A percentile compares a stretch with the other conserved stretches of the same genome.
phyloP scores from a whole-genome alignment of 129 eudicot genomes.

The Sambucus nigra region DNA sequence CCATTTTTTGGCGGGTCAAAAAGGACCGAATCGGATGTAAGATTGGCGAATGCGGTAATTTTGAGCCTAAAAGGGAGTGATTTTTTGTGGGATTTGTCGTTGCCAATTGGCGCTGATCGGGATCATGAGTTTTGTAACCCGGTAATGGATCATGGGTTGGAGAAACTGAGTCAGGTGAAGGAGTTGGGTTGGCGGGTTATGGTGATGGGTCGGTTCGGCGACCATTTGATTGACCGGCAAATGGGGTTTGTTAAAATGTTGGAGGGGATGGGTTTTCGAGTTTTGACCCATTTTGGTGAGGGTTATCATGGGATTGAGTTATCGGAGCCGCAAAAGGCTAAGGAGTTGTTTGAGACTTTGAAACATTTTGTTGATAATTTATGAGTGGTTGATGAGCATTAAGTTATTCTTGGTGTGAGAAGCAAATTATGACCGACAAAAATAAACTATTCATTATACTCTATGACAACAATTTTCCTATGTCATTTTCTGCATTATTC shows the following conservation, averaged over 20 bases:
- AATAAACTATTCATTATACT: no score
- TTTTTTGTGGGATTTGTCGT: slow-evolving; percentile 21
- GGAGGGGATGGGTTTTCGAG: slow-evolving; percentile 16
- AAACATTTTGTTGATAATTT: neutral
- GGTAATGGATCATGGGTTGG: slow-evolving; percentile 14
- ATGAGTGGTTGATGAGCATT: no score
- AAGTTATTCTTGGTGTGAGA: no score
- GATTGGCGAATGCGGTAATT: slow-evolving; percentile 14
- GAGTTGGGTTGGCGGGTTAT: slow-evolving; percentile 32
- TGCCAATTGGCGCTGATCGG: slow-evolving; percentile 31
- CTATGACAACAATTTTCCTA: no score
- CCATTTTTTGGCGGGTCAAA: slow-evolving; percentile 34
- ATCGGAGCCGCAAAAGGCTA: slow-evolving; percentile 21
- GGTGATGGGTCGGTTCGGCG: slow-evolving; percentile 27
- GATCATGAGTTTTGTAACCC: slow-evolving; percentile 37
- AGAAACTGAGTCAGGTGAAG: slow-evolving; percentile 10
- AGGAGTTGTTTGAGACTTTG: slow-evolving; percentile 8
- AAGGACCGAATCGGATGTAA: slow-evolving; percentile 25
- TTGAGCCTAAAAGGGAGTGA: slow-evolving; percentile 26
- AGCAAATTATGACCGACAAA: no score
- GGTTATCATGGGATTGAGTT: slow-evolving; percentile 39
- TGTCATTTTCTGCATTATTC: no score
- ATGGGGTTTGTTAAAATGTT: slow-evolving; percentile 18
- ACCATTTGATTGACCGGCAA: slow-evolving; percentile 26
- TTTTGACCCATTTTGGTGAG: slow-evolving; percentile 7